Evolutionary conservation across 331 rosid genomes (phyloP).

Genomic region (Ulmus americana): DNA sequence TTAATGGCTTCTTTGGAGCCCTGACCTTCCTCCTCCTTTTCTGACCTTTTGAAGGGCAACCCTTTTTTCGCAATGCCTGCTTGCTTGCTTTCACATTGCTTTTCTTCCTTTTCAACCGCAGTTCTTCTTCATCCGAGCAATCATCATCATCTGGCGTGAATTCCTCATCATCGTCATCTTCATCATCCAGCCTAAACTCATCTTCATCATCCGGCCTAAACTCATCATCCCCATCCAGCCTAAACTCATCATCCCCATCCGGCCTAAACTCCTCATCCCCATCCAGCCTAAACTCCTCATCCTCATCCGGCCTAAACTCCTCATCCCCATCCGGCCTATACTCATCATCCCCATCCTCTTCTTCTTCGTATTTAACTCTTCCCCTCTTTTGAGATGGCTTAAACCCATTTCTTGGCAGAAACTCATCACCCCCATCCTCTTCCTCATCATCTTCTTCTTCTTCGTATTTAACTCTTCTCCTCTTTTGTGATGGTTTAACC

Average conservation of each 20-base stretch:
- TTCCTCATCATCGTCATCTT: slow-evolving; percentile 49
- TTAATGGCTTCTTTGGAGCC: slow-evolving; percentile 48
- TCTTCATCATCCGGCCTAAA: too few species aligned
- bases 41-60: slow-evolving; percentile 23
- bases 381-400: slow-evolving; percentile 33
- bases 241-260: slow-evolving; percentile 38
- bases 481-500: slow-evolving; percentile 29
- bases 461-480: slow-evolving; percentile 21
- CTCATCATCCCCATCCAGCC: too few species aligned
- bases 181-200: slow-evolving; percentile 17
- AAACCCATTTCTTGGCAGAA: slow-evolving; percentile 18
- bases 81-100: slow-evolving; percentile 32
- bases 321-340: too few species aligned
- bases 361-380: slow-evolving; percentile 21
- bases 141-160: slow-evolving; percentile 62
- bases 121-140: slow-evolving; percentile 54
- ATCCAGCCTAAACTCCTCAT: slow-evolving; percentile 45
- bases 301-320: slow-evolving; percentile 25
- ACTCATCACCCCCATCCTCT: too few species aligned
- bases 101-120: slow-evolving; percentile 38
- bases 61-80: slow-evolving; percentile 38
- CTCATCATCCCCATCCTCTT: slow-evolving; percentile 12
- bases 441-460: slow-evolving; percentile 29
- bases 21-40: slow-evolving; percentile 39
- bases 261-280: slow-evolving; percentile 44